Evolutionary conservation across 768 basidiomycete species (phyloP).

Genomic region (Gymnopilus dilepis): DNA sequence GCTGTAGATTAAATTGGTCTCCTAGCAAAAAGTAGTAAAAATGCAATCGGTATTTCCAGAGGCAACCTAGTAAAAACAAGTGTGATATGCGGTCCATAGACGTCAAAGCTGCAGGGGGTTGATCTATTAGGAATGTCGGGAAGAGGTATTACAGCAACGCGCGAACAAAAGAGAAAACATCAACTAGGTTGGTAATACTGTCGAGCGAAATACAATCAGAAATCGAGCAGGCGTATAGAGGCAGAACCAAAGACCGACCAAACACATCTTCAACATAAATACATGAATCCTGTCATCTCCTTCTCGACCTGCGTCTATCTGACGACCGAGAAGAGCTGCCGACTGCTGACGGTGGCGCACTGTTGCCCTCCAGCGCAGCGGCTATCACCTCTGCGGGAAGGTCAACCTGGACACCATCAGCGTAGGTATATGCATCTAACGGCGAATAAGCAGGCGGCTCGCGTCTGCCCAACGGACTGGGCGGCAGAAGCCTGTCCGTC

Average conservation of each 20-base stretch:
- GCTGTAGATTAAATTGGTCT: slow-evolving; percentile 1
- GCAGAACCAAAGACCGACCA: slow-evolving; percentile 30
- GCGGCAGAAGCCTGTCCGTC: slow-evolving; percentile 34
- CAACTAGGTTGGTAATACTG: slow-evolving; percentile 23
- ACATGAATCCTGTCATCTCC: slow-evolving; percentile 46
- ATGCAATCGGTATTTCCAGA: slow-evolving; percentile 23
- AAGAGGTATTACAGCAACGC: slow-evolving; percentile 17
- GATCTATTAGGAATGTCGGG: slow-evolving; percentile 23
- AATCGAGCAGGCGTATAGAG: neutral
- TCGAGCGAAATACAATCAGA: slow-evolving; percentile 10
- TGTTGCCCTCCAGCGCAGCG: slow-evolving; percentile 80
- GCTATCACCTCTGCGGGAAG: slow-evolving; percentile 92
- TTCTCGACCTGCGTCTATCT: slow-evolving; percentile 63
- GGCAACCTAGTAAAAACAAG: slow-evolving; percentile 18
- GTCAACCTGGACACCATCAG: slow-evolving; percentile 92
- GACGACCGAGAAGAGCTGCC: slow-evolving; percentile 53
- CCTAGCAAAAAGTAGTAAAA: slow-evolving; percentile 8
- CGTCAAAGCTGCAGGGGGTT: slow-evolving; percentile 13
- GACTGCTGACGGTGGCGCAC: slow-evolving; percentile 63
- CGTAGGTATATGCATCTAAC: slow-evolving; percentile 82
- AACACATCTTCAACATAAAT: slow-evolving; percentile 28
- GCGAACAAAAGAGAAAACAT: slow-evolving; percentile 16
- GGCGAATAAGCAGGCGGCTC: slow-evolving; percentile 90
- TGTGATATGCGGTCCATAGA: slow-evolving; percentile 18
- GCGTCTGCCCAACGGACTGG: slow-evolving; percentile 49